Evolutionary conservation across 306 rosid species (phyloP).

Genomic region (Trichosanthes truncata): DNA sequence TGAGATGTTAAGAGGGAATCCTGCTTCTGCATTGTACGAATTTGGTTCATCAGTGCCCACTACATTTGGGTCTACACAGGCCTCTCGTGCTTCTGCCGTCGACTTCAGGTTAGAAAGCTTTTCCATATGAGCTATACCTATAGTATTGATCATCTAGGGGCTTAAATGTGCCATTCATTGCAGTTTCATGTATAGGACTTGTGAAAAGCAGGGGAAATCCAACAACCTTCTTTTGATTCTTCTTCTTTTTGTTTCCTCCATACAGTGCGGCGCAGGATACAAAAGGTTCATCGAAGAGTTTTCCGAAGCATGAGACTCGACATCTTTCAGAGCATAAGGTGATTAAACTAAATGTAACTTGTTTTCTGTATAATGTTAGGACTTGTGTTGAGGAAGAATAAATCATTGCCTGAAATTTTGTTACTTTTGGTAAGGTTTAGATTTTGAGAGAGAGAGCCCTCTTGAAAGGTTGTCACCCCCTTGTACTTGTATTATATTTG

Average conservation of each 20-base stretch:
- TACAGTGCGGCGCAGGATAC: slow-evolving; percentile 50
- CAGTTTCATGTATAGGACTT: background rate
- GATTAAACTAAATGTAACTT: background rate
- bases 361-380: background rate
- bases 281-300: slow-evolving; percentile 61
- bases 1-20: slow-evolving; percentile 40
- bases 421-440: background rate
- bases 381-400: background rate
- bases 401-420: background rate
- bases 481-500: background rate
- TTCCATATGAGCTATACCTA: background rate
- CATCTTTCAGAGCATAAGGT: slow-evolving; percentile 98
- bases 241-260: slow-evolving; percentile 9
- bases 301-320: slow-evolving; percentile 77
- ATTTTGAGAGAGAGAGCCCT: background rate
- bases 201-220: slow-evolving; percentile 6
- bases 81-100: slow-evolving; percentile 24
- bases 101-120: slow-evolving; percentile 53
- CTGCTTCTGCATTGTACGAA: slow-evolving; percentile 34
- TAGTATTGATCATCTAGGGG: background rate
- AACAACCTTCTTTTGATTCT: background rate
- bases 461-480: background rate
- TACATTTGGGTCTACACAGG: slow-evolving; percentile 22
- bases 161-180: background rate
- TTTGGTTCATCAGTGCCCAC: slow-evolving; percentile 30